Evolutionary conservation across 768 basidiomycete species (phyloP), one percentile per base, ranked within the genome.

Genomic region (Suillus sp.): DNA sequence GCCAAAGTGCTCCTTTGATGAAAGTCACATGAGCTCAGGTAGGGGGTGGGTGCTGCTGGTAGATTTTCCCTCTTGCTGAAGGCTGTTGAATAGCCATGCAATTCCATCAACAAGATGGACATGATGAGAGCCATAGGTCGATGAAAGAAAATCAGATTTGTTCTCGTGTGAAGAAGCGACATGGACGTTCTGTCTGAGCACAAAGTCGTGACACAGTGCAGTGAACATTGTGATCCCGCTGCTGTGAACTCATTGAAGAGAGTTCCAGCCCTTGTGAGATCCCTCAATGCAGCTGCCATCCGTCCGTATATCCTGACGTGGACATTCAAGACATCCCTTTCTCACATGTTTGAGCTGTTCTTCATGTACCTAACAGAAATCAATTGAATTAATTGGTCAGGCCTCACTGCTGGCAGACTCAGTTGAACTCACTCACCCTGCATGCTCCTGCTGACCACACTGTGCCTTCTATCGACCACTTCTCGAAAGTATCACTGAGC

Each of bases 231-330:
- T 65, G 0, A 77, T 51, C 0, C 75, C 72, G 34, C 72, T 70
- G 0, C 74, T 67, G n/a, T 65, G 59, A 0, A 67, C 54, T 0
- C 68, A 60, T 48, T 67, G 64, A 0, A 75, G 25, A 2, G 57
- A 32, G 35, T 75, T 75, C 73, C 72, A 75, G 0, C 64, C 69
- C 37, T 74, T 75, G 61, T 77, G 74, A 3, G 61, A 68, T 0
- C 70, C 72, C 37, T 76, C 70, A 11, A 76, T 74, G 1, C 65
- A 68, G 11, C 72, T 74, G 0, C 75, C 69, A 45, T 77, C 71
- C 4, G 32, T 32, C 32, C 9, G 9, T 35, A 35, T 35, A 35
- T 35, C 35, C 35, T 35, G 9, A 10, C 35, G 35, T 35, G 35
- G 35, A 35, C 35, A 2, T 35, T 35, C 9, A 10, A 35, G 35